phyloP scores from a whole-genome alignment of 352 stramenopile species.

The Globisporangium cederbergense region DNA sequence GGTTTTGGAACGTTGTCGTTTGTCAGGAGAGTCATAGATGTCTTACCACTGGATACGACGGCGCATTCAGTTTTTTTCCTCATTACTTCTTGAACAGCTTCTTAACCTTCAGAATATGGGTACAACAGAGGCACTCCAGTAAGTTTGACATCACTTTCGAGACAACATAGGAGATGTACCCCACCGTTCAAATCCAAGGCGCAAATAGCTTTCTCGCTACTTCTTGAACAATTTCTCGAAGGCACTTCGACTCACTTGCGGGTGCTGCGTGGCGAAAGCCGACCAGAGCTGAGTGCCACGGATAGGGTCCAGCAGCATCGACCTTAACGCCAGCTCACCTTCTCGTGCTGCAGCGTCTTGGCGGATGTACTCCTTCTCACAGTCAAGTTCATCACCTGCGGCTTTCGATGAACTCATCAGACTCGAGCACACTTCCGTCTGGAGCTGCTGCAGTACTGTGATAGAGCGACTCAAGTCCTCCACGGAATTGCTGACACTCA shows the following conservation, averaged over 20 bases:
- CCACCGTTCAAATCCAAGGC: background rate
- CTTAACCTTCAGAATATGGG: background rate
- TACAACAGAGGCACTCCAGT: background rate
- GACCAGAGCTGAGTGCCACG: conserved; percentile 28
- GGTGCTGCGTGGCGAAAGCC: conserved; percentile 23
- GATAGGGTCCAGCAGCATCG: conserved; percentile 33
- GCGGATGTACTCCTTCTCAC: conserved; percentile 25
- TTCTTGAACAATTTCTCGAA: conserved; percentile 31
- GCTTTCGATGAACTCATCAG: background rate
- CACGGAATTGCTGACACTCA: conserved; percentile 12
- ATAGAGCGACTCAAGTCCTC: conserved; percentile 24
- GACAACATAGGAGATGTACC: background rate
- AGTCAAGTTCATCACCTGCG: conserved; percentile 11
- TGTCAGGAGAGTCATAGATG: too few species aligned
- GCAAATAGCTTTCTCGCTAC: background rate
- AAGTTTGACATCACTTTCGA: background rate
- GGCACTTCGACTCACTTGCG: conserved; percentile 27
- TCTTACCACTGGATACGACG: too few species aligned
- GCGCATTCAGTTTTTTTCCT: too few species aligned
- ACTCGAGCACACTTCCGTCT: conserved; percentile 16
- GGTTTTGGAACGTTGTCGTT: too few species aligned
- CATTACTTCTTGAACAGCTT: too few species aligned
- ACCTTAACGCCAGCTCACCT: conserved; percentile 32
- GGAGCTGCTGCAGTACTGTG: conserved; percentile 21
- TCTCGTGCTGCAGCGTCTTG: conserved; percentile 31